Evolutionary conservation across 106 monocot genomes (phyloP), one percentile per base, ranked within the genome.

Genomic region (Amphibolis antarctica): DNA sequence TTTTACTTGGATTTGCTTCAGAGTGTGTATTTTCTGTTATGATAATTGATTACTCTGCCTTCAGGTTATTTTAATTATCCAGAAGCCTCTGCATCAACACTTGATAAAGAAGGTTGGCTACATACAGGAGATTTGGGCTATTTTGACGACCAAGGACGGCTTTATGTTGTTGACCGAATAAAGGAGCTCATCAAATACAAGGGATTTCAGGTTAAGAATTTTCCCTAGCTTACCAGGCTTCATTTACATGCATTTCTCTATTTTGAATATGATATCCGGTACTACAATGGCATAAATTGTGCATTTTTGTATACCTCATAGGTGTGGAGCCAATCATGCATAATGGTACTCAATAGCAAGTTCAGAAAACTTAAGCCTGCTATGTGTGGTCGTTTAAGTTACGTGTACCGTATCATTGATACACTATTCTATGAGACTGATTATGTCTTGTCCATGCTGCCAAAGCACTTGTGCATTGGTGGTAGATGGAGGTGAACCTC

Each of bases 111-210:
- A 65, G 89, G 94, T 12, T 96, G 94, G 94, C 77, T 96, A 28
- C 86, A 84, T 55, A 94, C 93, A 22, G 93, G 93, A 44, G 93
- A 94, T 80, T 60, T 94, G 28, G 93, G 93, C 4, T 94, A 86
- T 74, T 78, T 89, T 76, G 80, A 89, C 69, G 84, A 86, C 28
- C 28, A 74, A 12, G 94, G 89, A 5, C 66, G 76, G 28, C 60
- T 96, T 1, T 86, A 65, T 76, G 80, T 96, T 64, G 84, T 89
- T 48, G 94, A 96, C 66, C 77, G 94, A 21, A 81, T 96, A 67
- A 96, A 96, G 71, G 94, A 96, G 44, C 75, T 96, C 28, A 96
- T 89, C 55, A 96, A 89, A 46, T 90, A 74, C 65, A 89, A 87
- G 78, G 96, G 96, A 54, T 82, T 82, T 74, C 96, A 98, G 84